Base-by-base conservation (phyloP, 2,329 filamentous ascomycete genomes). In the Scedosporium boydii region DNA sequence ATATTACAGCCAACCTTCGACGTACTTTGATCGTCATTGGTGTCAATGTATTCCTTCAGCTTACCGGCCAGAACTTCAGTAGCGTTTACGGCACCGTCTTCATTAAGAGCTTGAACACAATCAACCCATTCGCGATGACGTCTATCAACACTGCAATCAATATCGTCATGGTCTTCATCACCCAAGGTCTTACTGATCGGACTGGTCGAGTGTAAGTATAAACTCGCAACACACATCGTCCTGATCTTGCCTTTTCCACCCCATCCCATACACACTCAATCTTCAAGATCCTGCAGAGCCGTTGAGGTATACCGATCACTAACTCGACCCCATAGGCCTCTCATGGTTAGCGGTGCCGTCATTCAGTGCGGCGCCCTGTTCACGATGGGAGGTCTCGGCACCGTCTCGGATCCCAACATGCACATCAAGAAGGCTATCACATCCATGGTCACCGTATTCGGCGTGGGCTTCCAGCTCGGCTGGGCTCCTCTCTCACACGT, bases 301-400 rank as follows among this genome's bases (percentile, higher is more conserved):
- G 23, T 23, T 23, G 23, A 23, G 23, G 23, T 23, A 23, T 44
- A 44, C 10, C 23, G 41, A 10, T 44, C 41, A 44, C 41, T 44
- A n/a, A 12, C 41, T 44, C n/a, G 10, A 12, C 23, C 23, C 23
- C 23, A 23, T 23, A 44, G 41, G n/a, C n/a, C 41, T n/a, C n/a
- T 44, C 10, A 10, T 44, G 10, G n/a, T 44, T 44, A 44, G 10
- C n/a, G 41, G 41, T n/a, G 10, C 68, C 0, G 55, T 63, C 10
- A 48, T 75, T 12, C 74, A 75, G 57, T 66, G 68, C 1, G 63
- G 63, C 4, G 67, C 67, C 4, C 66, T 75, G 2, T 67, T 76
- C 18, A 70, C 71, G 6, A 75, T 77, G 73, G 75, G 72, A 26
- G 73, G 69, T 1, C 66, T 76, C 9, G 75, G 74, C 14, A 70